phyloP scores from a whole-genome alignment of 2,329 filamentous ascomycete genomes.

The Gyromitra esculenta region DNA sequence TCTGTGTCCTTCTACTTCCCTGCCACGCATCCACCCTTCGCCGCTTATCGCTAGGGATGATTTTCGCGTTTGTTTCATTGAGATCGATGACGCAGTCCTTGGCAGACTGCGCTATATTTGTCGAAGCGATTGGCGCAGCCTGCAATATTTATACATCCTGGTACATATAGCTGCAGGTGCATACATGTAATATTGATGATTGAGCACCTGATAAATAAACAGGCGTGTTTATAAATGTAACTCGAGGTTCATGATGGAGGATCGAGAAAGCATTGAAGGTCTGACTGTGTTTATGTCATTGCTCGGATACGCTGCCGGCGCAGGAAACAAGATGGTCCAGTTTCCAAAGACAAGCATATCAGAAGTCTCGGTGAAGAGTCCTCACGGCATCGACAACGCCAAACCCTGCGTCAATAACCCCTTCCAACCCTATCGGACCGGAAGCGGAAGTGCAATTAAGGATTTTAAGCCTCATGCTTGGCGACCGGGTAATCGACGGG shows the following conservation, averaged over 20 bases:
- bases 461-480: conserved; percentile 48
- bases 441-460: conserved; percentile 43
- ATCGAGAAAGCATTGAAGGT: neutral
- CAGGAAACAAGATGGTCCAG: neutral
- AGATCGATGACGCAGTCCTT: neutral
- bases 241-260: neutral
- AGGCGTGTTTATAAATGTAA: conserved; percentile 6
- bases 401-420: neutral
- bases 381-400: neutral
- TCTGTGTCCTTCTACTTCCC: conserved; percentile 1
- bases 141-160: conserved; percentile 10
- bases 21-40: conserved; percentile 10
- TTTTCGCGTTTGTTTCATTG: neutral
- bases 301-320: neutral
- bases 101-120: neutral
- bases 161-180: neutral
- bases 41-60: neutral
- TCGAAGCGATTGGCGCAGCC: neutral
- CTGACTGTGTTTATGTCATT: neutral
- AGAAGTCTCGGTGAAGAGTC: neutral
- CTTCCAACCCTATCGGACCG: neutral
- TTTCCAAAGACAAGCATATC: neutral
- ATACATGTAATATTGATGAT: neutral
- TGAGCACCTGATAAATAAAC: conserved; percentile 4
- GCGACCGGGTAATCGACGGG: conserved; percentile 44